A percentile compares a stretch with the other conserved stretches of the same genome.
Conservation (phyloP, 768 basidiomycete species). For the Lentinula lateritia region DNA sequence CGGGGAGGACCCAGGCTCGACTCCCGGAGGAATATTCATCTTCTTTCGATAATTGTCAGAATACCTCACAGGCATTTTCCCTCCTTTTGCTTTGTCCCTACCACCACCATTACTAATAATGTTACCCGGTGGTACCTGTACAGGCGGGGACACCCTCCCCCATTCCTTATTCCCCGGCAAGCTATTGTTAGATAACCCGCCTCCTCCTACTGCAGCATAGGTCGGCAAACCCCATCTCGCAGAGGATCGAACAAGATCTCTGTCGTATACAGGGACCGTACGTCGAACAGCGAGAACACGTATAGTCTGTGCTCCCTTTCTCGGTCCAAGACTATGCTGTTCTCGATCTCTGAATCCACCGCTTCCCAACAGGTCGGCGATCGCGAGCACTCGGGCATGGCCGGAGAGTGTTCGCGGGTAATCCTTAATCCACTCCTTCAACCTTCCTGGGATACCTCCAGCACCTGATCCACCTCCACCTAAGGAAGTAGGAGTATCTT, state of each 20-base stretch:
- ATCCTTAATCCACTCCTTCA: slow-evolving; percentile 87
- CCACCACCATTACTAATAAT: no score
- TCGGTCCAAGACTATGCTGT: slow-evolving; percentile 22
- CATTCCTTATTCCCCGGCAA: slow-evolving; percentile 58
- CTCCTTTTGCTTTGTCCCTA: slow-evolving; percentile 19
- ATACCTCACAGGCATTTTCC: slow-evolving; percentile 51
- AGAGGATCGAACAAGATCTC: slow-evolving; percentile 71
- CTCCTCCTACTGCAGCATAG: background rate
- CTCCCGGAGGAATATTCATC: slow-evolving; percentile 56
- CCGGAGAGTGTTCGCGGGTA: slow-evolving; percentile 76
- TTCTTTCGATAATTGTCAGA: slow-evolving; percentile 72
- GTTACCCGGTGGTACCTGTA: slow-evolving; percentile 21
- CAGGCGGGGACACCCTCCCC: slow-evolving; percentile 63
- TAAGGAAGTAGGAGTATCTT: slow-evolving; percentile 46
- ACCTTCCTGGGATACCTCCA: slow-evolving; percentile 70
- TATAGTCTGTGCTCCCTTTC: slow-evolving; percentile 65
- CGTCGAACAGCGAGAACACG: slow-evolving; percentile 75
- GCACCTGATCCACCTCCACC: slow-evolving; percentile 35
- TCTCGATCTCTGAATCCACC: slow-evolving; percentile 45
- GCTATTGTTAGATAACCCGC: background rate
- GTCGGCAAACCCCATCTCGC: slow-evolving; percentile 32
- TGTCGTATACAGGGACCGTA: slow-evolving; percentile 83
- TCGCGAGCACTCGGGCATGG: slow-evolving; percentile 29
- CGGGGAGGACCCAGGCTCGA: slow-evolving; percentile 52
- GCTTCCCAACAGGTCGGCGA: background rate